Evolutionary conservation across 805 yeast genomes (phyloP).

Genomic region (Osmozyma mogii): DNA sequence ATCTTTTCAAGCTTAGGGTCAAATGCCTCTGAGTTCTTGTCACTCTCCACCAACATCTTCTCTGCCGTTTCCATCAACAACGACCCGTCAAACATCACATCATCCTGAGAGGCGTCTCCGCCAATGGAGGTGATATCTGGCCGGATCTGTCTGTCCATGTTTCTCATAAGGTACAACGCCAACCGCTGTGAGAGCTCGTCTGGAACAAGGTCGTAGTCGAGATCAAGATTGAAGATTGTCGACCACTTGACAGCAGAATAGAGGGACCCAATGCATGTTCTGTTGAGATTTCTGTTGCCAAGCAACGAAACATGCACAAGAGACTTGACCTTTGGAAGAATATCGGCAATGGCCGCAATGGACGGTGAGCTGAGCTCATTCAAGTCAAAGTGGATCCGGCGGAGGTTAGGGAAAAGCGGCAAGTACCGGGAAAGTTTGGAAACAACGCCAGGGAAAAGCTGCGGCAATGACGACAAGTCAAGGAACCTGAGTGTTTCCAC

Average conservation of each 20-base stretch:
- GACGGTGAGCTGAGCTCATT: conserved; percentile 41
- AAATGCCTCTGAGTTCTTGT: conserved; percentile 19
- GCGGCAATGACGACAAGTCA: conserved; percentile 47
- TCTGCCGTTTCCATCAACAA: conserved; percentile 69
- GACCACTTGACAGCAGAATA: conserved; percentile 44
- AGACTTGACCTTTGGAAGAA: conserved; percentile 39
- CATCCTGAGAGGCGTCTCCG: conserved; percentile 38
- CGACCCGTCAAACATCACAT: conserved; percentile 69
- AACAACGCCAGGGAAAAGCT: conserved; percentile 43
- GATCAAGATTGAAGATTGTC: conserved; percentile 43
- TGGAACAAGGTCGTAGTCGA: conserved; percentile 44
- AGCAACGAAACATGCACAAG: conserved; percentile 47
- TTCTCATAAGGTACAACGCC: conserved; percentile 50
- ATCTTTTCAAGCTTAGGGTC: conserved; percentile 35
- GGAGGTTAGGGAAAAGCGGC: conserved; percentile 38
- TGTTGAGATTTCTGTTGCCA: conserved; percentile 41
- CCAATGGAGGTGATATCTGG: conserved; percentile 16
- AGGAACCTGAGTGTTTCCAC: conserved; percentile 39
- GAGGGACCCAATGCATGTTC: conserved; percentile 39
- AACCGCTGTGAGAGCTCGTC: conserved; percentile 47
- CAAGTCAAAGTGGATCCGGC: conserved; percentile 48
- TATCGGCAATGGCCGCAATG: conserved; percentile 40
- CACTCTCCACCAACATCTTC: conserved; percentile 39
- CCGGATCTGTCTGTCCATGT: conserved; percentile 41
- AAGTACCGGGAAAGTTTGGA: conserved; percentile 36